Evolutionary conservation across 345 rosid species (phyloP).

Genomic region (Lagerstroemia speciosa): DNA sequence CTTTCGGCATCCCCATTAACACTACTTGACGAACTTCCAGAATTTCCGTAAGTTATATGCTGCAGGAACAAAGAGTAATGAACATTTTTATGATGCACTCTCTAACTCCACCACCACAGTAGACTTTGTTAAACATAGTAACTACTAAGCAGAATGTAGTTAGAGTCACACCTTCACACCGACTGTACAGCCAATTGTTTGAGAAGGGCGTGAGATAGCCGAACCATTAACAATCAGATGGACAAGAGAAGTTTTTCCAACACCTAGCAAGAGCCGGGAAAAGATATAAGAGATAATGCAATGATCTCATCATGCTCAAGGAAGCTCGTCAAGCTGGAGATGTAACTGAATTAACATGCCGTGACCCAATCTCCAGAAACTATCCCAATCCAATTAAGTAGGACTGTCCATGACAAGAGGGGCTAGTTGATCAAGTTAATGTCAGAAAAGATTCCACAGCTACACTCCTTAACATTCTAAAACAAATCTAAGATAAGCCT

Average conservation of each 20-base stretch:
- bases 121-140: neutral
- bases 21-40: constrained; percentile 90
- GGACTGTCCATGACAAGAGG: neutral
- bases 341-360: neutral
- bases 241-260: constrained; percentile 90
- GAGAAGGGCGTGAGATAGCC: constrained; percentile 63
- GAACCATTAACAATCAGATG: constrained; percentile 78
- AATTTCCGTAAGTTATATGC: constrained; percentile 69
- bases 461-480: neutral
- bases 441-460: neutral
- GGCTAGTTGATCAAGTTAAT: neutral
- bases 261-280: constrained; percentile 39
- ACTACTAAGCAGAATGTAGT: neutral
- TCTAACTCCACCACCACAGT: neutral
- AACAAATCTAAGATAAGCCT: neutral
- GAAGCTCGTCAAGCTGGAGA: neutral
- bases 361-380: neutral
- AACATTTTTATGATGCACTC: too few species aligned
- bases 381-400: neutral
- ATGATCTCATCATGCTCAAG: neutral
- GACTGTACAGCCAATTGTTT: constrained; percentile 93
- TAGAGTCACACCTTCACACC: constrained; percentile 70
- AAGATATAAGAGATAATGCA: neutral
- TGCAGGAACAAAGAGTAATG: constrained; percentile 15
- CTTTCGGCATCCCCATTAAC: constrained; percentile 82